Evolutionary conservation across 2,329 filamentous ascomycete species (phyloP).

Genomic region (Aspergillus sp.): DNA sequence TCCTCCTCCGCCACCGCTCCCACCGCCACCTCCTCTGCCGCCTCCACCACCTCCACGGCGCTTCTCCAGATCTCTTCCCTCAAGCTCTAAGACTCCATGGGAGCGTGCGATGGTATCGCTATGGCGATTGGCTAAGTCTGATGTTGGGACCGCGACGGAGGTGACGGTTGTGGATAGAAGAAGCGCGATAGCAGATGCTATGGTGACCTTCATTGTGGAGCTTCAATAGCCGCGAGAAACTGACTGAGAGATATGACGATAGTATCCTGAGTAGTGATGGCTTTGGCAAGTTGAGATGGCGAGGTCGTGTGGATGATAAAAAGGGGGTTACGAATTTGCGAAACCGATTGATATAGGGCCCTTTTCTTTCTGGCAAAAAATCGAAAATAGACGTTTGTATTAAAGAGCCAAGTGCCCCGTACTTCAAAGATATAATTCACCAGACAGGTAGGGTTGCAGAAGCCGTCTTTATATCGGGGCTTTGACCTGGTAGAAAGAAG

Average conservation of each 20-base stretch:
- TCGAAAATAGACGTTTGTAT: not conserved
- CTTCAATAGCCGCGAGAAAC: not conserved
- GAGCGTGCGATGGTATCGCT: conserved; percentile 8
- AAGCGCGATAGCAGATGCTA: conserved; percentile 27
- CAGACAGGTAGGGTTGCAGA: not conserved
- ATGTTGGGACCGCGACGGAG: conserved; percentile 27
- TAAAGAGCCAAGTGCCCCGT: not conserved
- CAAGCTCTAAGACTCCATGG: conserved; percentile 27
- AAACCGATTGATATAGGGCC: not conserved
- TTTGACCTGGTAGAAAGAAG: not conserved
- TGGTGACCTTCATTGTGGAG: conserved; percentile 33
- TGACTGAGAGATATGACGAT: not conserved
- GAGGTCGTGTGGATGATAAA: not conserved
- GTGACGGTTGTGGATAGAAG: conserved; percentile 30
- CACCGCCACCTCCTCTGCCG: conserved; percentile 25
- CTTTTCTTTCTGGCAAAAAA: not conserved
- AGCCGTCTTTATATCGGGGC: not conserved
- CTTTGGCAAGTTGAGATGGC: not conserved
- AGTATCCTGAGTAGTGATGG: not conserved
- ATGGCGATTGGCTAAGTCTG: conserved; percentile 25
- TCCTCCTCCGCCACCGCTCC: conserved; percentile 23
- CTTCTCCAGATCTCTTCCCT: conserved; percentile 42
- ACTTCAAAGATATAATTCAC: not conserved
- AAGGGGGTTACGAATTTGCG: not conserved
- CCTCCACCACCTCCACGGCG: conserved; percentile 50